Conservation (phyloP, 2,329 filamentous ascomycete species). For the Fusarium sp. region DNA sequence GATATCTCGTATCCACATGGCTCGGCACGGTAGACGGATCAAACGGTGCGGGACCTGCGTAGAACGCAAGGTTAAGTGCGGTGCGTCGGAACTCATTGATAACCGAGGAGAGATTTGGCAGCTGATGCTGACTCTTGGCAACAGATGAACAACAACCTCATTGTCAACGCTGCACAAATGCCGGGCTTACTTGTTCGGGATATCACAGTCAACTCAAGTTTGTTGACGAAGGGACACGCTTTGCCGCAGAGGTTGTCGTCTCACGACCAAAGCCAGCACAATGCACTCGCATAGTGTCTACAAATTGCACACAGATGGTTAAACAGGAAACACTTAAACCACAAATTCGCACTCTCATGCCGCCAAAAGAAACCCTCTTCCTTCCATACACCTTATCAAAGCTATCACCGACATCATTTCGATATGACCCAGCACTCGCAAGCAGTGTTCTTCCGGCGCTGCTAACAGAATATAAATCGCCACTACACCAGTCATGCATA, state of each 20-base stretch:
- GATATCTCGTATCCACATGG: slow-evolving; percentile 7
- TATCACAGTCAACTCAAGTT: slow-evolving; percentile 34
- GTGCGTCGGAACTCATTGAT: neutral
- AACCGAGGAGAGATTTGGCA: neutral
- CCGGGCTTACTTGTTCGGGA: slow-evolving; percentile 17
- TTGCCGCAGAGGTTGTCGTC: neutral
- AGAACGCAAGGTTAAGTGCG: slow-evolving; percentile 35
- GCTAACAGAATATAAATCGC: neutral
- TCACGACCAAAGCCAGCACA: slow-evolving; percentile 1
- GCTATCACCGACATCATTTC: neutral
- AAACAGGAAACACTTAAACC: neutral
- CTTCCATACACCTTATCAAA: slow-evolving; percentile 27
- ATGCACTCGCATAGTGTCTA: neutral
- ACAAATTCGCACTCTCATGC: neutral
- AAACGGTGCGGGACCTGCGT: slow-evolving; percentile 30
- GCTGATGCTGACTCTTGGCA: neutral
- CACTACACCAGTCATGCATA: slow-evolving; percentile 19
- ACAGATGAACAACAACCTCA: slow-evolving; percentile 29
- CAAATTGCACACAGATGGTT: neutral
- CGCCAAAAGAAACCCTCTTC: slow-evolving; percentile 16
- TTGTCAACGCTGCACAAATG: slow-evolving; percentile 24
- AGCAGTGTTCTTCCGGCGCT: slow-evolving; percentile 4
- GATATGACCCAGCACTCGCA: neutral
- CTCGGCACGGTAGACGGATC: slow-evolving; percentile 28
- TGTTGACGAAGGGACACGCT: slow-evolving; percentile 24